These are phyloP conservation scores for Cryphonectria nitschkei DNA, from an alignment of 2,329 filamentous ascomycete genomes.

Conservation along the genomic window DNA sequence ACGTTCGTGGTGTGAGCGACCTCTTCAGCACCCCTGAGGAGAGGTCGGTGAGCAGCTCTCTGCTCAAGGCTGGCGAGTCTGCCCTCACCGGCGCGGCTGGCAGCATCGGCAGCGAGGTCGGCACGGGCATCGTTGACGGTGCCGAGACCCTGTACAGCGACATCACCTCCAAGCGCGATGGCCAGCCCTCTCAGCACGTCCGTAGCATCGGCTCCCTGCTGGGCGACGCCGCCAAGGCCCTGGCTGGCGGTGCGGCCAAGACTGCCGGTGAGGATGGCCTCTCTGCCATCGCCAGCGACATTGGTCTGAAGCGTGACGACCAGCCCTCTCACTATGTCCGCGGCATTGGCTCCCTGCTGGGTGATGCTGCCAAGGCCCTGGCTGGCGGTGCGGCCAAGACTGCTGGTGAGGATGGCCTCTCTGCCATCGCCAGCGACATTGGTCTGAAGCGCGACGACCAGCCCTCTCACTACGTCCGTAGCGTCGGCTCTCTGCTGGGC, in stretches of 20 bases:
- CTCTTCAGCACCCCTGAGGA: neutral
- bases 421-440: neutral
- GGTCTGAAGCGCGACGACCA: slow-evolving; percentile 11
- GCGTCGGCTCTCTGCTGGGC: slow-evolving; percentile 23
- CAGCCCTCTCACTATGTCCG: neutral
- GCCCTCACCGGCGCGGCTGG: neutral
- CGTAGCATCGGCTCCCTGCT: neutral
- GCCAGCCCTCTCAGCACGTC: neutral
- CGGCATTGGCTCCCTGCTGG: slow-evolving; percentile 1
- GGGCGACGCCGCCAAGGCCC: slow-evolving; percentile 9
- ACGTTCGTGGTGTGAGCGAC: neutral
- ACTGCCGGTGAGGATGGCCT: neutral
- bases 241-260: neutral
- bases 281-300: neutral
- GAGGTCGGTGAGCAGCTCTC: neutral
- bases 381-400: slow-evolving; percentile 1
- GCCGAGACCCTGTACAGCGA: neutral
- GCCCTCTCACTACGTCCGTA: neutral
- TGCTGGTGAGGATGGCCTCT: neutral
- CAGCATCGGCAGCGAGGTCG: neutral
- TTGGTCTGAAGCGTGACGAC: slow-evolving; percentile 8
- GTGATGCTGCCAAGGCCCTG: slow-evolving; percentile 10
- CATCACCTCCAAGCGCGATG: slow-evolving; percentile 1
- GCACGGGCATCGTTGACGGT: slow-evolving; percentile 1
- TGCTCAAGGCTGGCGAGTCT: neutral